Conservation (phyloP, 805 yeast species). For the Ogataea glucozyma region DNA sequence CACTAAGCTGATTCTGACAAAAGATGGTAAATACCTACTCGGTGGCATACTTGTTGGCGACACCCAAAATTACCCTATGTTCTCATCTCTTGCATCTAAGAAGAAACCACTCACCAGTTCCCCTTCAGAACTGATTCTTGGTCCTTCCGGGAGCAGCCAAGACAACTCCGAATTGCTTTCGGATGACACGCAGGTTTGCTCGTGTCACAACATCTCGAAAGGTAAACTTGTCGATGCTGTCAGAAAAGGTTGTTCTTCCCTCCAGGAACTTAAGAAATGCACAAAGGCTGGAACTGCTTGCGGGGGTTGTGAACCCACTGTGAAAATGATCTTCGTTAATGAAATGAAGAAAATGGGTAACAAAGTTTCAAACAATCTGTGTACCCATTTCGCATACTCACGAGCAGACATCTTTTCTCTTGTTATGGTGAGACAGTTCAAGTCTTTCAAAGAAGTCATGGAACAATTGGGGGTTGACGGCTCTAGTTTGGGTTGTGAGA, state of each 20-base stretch:
- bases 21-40: constrained; percentile 38
- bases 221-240: constrained; percentile 34
- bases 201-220: constrained; percentile 39
- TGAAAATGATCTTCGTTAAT: constrained; percentile 37
- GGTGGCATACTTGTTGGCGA: constrained; percentile 42
- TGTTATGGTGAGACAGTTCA: constrained; percentile 36
- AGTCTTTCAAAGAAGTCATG: constrained; percentile 36
- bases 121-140: constrained; percentile 36
- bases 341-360: constrained; percentile 39
- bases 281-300: constrained; percentile 43
- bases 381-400: constrained; percentile 38
- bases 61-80: constrained; percentile 35
- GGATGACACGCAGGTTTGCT: constrained; percentile 40
- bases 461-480: constrained; percentile 29
- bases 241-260: constrained; percentile 31
- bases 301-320: constrained; percentile 41
- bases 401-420: constrained; percentile 38
- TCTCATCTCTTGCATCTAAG: constrained; percentile 28
- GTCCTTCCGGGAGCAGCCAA: constrained; percentile 27
- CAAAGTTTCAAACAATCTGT: constrained; percentile 34
- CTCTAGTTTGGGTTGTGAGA: constrained; percentile 38
- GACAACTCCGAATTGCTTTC: constrained; percentile 34
- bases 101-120: constrained; percentile 33
- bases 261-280: constrained; percentile 36
- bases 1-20: constrained; percentile 36